Conservation (phyloP, 1,284 basidiomycete species). For the Melanopsichium pennsylvanicum region DNA sequence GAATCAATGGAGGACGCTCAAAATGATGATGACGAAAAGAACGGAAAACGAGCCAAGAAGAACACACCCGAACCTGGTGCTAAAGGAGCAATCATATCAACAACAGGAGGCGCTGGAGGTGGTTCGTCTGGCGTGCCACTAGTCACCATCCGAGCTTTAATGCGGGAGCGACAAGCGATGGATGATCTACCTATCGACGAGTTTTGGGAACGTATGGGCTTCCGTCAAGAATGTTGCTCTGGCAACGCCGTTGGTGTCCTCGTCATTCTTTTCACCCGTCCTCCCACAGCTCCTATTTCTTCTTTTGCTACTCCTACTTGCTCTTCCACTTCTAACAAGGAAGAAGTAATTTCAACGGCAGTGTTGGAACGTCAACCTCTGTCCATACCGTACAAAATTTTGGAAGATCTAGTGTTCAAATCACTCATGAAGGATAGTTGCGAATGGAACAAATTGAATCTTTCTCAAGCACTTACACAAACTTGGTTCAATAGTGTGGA, state of each 20-base stretch:
- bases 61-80: neutral
- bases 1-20: too few relatives aligned
- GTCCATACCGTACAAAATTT: slow-evolving; percentile 46
- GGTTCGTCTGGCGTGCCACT: slow-evolving; percentile 19
- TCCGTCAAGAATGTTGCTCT: slow-evolving; percentile 62
- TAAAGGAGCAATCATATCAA: neutral
- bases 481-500: slow-evolving; percentile 48
- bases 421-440: slow-evolving; percentile 58
- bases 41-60: slow-evolving; percentile 11
- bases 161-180: slow-evolving; percentile 54
- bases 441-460: slow-evolving; percentile 43
- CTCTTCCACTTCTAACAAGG: too few relatives aligned
- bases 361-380: slow-evolving; percentile 32
- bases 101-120: too few relatives aligned
- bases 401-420: slow-evolving; percentile 52
- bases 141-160: slow-evolving; percentile 35
- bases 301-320: neutral
- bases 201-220: slow-evolving; percentile 64
- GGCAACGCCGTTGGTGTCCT: slow-evolving; percentile 63
- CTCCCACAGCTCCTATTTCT: neutral
- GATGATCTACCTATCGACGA: slow-evolving; percentile 55
- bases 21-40: neutral
- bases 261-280: slow-evolving; percentile 47
- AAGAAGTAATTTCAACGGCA: too few relatives aligned
- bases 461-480: slow-evolving; percentile 38